These are phyloP conservation scores for Citrullus mucosospermus DNA, from an alignment of 306 rosid species.

Conservation along the genomic window DNA sequence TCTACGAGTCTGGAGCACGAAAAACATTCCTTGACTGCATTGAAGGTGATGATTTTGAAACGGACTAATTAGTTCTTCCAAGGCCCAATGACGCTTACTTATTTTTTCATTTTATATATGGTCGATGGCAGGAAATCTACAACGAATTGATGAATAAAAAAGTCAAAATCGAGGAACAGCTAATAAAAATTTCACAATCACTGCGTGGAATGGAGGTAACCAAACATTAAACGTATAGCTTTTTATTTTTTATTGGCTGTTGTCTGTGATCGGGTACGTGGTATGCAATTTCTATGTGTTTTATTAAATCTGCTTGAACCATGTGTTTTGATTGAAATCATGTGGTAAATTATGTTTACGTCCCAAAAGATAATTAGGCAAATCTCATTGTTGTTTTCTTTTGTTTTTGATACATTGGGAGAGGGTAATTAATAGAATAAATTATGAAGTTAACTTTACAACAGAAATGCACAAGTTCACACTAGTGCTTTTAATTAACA, in stretches of 20 bases:
- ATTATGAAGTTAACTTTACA: background rate
- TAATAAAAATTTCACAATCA: constrained; percentile 32
- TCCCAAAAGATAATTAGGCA: background rate
- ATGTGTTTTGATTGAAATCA: background rate
- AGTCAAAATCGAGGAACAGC: constrained; percentile 44
- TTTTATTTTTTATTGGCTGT: background rate
- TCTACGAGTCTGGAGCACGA: constrained; percentile 24
- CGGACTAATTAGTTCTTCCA: background rate
- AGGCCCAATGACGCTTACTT: background rate
- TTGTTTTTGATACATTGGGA: background rate
- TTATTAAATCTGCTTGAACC: background rate
- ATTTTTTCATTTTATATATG: background rate
- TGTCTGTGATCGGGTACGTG: background rate
- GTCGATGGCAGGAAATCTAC: constrained; percentile 34
- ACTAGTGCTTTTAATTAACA: background rate
- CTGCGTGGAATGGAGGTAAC: constrained; percentile 50
- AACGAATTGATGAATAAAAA: constrained; percentile 29
- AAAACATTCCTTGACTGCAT: constrained; percentile 15
- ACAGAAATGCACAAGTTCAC: background rate
- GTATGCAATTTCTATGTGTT: background rate
- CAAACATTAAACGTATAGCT: background rate
- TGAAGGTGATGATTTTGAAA: constrained; percentile 33
- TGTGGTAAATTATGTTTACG: background rate
- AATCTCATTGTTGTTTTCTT: background rate
- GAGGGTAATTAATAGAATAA: background rate